These are phyloP conservation scores for Pyrus communis DNA, from an alignment of 306 rosid species.

Conservation along the genomic window DNA sequence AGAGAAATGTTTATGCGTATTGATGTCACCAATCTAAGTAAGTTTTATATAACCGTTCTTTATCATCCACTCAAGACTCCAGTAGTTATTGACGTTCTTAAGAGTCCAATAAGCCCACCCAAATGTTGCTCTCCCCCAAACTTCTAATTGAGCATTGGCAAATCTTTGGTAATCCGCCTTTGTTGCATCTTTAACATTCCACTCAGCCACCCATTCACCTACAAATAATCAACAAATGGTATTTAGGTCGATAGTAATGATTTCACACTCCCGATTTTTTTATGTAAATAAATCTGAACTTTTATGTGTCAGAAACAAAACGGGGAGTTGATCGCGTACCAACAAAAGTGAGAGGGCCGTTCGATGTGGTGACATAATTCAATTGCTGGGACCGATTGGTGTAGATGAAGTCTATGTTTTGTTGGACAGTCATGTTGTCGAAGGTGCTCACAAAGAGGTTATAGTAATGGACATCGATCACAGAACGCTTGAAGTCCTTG, in stretches of 20 bases:
- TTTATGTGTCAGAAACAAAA: not conserved
- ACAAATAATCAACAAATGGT: not conserved
- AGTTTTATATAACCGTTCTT: slow-evolving; percentile 53
- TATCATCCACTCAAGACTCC: slow-evolving; percentile 82
- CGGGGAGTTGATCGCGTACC: slow-evolving; percentile 26
- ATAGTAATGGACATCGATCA: slow-evolving; percentile 70
- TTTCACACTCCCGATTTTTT: not conserved
- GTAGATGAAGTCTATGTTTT: slow-evolving; percentile 50
- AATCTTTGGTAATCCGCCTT: slow-evolving; percentile 53
- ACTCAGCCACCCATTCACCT: slow-evolving; percentile 83
- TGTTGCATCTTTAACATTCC: slow-evolving; percentile 43
- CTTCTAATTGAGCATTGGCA: slow-evolving; percentile 48
- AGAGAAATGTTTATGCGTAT: not conserved
- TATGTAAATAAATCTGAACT: too few species aligned
- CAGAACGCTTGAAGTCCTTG: slow-evolving; percentile 28
- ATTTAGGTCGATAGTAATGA: not conserved
- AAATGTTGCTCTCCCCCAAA: slow-evolving; percentile 60
- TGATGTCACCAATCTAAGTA: not conserved
- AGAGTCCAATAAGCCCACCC: slow-evolving; percentile 86
- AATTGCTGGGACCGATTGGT: slow-evolving; percentile 41
- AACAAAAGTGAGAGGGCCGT: slow-evolving; percentile 67
- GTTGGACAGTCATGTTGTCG: slow-evolving; percentile 33
- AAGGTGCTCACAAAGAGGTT: slow-evolving; percentile 36
- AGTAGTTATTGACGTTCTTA: slow-evolving; percentile 49
- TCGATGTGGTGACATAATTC: slow-evolving; percentile 44